Percentiles rank a stretch among this genome's conserved stretches.
Conservation (phyloP, 768 basidiomycete genomes). For the Suillus bovinus region DNA sequence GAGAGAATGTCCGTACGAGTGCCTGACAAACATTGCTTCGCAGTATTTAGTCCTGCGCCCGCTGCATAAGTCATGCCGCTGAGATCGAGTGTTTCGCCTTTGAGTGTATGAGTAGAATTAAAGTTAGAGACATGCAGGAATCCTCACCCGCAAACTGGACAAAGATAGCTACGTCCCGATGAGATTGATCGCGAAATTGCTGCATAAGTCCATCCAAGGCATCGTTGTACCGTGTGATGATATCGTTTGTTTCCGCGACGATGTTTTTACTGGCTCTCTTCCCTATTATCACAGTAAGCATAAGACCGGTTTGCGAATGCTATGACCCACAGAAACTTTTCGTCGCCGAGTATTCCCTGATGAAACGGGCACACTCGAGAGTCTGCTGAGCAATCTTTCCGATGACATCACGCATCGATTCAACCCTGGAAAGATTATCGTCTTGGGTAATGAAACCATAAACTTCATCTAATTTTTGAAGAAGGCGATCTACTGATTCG, state of each 20-base stretch:
- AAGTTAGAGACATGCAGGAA: not conserved
- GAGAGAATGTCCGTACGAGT: conserved; percentile 16
- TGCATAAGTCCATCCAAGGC: conserved; percentile 2
- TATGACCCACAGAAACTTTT: conserved; percentile 21
- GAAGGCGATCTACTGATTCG: not conserved
- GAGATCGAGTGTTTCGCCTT: not conserved
- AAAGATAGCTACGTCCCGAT: not conserved
- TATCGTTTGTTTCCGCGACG: not conserved
- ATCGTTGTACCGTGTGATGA: not conserved
- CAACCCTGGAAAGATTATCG: not conserved
- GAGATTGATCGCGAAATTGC: not conserved
- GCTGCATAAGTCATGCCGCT: not conserved
- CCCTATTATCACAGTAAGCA: not conserved
- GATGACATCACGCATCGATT: not conserved
- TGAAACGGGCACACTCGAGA: conserved; percentile 30
- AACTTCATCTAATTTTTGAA: not conserved
- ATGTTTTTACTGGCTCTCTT: not conserved
- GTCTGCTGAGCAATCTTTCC: conserved; percentile 20
- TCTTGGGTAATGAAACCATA: conserved; percentile 2
- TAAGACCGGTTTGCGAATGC: not conserved
- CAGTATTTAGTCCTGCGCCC: conserved; percentile 1
- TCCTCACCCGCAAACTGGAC: not conserved
- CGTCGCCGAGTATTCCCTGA: conserved; percentile 25
- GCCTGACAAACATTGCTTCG: conserved; percentile 15
- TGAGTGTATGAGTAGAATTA: not conserved